A percentile compares a stretch with the other conserved stretches of the same genome.
Evolutionary conservation across 345 rosid genomes (phyloP).

Genomic region (Conringia planisiliqua): DNA sequence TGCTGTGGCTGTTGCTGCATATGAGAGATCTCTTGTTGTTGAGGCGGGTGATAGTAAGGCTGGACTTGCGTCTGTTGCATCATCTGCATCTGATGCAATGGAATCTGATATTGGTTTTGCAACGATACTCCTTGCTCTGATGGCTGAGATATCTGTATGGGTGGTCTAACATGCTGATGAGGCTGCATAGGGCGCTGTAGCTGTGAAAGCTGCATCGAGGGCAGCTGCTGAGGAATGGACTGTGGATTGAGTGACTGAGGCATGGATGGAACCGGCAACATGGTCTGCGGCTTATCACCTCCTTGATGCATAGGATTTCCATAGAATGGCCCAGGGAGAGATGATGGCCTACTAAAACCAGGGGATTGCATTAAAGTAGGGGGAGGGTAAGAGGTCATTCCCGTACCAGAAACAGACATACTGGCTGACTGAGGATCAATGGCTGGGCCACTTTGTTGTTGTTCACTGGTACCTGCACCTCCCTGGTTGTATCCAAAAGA

Average conservation of each 20-base stretch:
- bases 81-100: constrained; percentile 60
- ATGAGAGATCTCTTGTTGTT: constrained; percentile 64
- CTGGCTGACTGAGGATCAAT: constrained; percentile 50
- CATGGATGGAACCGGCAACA: constrained; percentile 51
- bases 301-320: constrained; percentile 58
- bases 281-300: constrained; percentile 48
- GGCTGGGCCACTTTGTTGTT: constrained; percentile 45
- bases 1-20: constrained; percentile 59
- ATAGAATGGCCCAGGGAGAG: constrained; percentile 54
- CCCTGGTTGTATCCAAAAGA: constrained; percentile 54
- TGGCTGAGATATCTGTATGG: constrained; percentile 53
- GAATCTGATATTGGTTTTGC: constrained; percentile 64
- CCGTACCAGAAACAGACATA: constrained; percentile 52
- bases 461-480: constrained; percentile 52
- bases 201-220: constrained; percentile 74
- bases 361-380: constrained; percentile 65
- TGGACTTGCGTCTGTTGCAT: constrained; percentile 66
- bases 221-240: constrained; percentile 51
- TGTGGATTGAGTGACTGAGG: constrained; percentile 55
- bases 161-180: constrained; percentile 79
- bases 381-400: constrained; percentile 58
- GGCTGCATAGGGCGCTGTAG: constrained; percentile 81
- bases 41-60: constrained; percentile 64
- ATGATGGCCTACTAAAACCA: constrained; percentile 61
- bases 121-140: constrained; percentile 58